Evolutionary conservation across 192 early-diverging fungal species (phyloP).

Genomic region (Entomortierella lignicola): DNA sequence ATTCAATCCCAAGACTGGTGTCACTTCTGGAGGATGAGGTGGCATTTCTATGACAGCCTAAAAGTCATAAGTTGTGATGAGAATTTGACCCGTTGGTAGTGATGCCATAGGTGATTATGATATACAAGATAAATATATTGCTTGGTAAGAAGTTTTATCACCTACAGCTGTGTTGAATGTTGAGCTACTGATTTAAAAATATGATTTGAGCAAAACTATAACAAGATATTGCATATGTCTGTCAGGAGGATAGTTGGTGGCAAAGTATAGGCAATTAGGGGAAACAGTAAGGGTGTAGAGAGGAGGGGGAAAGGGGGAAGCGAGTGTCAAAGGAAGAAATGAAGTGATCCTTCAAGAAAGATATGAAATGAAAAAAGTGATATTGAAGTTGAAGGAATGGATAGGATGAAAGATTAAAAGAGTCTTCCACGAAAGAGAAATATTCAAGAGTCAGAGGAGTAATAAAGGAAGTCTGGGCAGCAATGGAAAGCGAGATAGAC

Average conservation of each 20-base stretch:
- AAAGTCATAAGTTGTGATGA: background rate
- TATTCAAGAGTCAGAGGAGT: background rate
- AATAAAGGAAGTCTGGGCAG: background rate
- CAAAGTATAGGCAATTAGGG: background rate
- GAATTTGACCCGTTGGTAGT: no score
- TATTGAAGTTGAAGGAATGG: background rate
- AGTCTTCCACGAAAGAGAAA: background rate
- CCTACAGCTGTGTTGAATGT: no score
- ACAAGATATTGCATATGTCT: no score
- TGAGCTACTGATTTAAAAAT: no score
- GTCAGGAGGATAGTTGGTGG: no score
- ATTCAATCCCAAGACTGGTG: constrained; percentile 11
- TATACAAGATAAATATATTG: no score
- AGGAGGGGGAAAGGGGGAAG: background rate
- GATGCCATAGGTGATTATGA: no score
- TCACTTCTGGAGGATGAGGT: constrained; percentile 21
- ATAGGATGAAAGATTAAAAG: background rate
- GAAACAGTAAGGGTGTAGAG: background rate
- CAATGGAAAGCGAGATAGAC: background rate
- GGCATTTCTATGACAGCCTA: constrained; percentile 18
- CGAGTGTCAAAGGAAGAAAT: no score
- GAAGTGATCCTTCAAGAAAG: no score
- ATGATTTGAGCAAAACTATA: no score
- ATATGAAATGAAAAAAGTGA: background rate
- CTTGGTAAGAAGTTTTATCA: no score